These are phyloP conservation scores for Rhododendron kiyosumense DNA, from an alignment of 148 eudicot species.

Conservation along the genomic window DNA sequence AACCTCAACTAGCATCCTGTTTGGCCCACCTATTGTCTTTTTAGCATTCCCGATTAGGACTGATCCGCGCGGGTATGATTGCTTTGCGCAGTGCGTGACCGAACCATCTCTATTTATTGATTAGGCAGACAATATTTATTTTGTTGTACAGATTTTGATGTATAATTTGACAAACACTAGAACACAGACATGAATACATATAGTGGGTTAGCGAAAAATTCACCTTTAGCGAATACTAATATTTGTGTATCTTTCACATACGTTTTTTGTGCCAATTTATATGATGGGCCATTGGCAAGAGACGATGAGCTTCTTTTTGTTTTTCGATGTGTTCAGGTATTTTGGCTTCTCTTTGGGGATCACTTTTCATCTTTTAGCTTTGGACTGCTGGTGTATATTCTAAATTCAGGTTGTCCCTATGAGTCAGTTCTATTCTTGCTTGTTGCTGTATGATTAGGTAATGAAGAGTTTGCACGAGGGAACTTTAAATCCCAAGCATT, in stretches of 20 bases:
- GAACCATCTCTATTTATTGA: background rate
- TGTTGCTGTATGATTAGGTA: constrained; percentile 40
- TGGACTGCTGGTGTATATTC: constrained; percentile 16
- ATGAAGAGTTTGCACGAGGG: constrained; percentile 57
- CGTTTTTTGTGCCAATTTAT: background rate
- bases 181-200: background rate
- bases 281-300: background rate
- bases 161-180: too few species aligned
- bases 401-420: constrained; percentile 5
- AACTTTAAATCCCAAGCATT: constrained; percentile 27
- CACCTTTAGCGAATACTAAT: background rate
- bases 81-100: background rate
- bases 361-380: background rate
- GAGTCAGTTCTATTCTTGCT: constrained; percentile 1
- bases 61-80: background rate
- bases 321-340: constrained; percentile 13
- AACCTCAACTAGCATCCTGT: background rate
- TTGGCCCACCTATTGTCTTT: background rate
- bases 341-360: background rate
- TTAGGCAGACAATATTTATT: background rate
- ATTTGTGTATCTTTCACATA: background rate
- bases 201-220: too few species aligned
- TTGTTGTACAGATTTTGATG: background rate
- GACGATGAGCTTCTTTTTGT: background rate
- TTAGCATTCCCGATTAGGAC: background rate